These are phyloP conservation scores for Berkeleyomyces rouxiae DNA, from an alignment of 2,329 filamentous ascomycete genomes.

Conservation along the genomic window DNA sequence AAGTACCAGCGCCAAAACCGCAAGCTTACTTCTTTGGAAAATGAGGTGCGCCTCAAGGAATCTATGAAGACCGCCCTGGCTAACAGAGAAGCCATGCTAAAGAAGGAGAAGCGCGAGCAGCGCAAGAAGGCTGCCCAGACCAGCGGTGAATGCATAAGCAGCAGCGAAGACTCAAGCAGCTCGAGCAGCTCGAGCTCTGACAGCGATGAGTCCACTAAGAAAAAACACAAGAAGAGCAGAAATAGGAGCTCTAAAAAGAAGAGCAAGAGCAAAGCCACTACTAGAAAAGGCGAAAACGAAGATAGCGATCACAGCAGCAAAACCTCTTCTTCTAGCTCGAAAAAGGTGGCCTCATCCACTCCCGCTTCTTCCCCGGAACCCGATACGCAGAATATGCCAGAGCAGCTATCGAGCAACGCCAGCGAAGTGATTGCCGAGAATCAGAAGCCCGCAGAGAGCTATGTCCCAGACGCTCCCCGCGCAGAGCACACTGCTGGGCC, in stretches of 20 bases:
- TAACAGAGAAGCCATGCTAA: neutral
- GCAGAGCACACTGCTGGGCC: neutral
- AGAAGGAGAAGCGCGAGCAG: constrained; percentile 1
- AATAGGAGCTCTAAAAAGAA: neutral
- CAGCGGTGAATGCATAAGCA: neutral
- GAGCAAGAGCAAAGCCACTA: neutral
- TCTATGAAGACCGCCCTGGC: constrained; percentile 7
- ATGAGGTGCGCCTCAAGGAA: constrained; percentile 5
- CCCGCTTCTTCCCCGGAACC: neutral
- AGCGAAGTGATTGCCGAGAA: neutral
- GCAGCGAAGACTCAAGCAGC: neutral
- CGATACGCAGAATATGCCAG: neutral
- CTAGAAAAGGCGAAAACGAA: neutral
- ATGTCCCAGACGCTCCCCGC: neutral
- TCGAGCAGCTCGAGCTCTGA: neutral
- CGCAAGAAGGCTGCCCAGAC: neutral
- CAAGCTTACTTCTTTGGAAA: constrained; percentile 4
- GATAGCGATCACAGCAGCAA: neutral
- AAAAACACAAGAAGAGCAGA: neutral
- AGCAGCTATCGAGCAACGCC: neutral
- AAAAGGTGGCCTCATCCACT: neutral
- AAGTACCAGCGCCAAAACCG: neutral
- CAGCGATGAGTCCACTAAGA: neutral
- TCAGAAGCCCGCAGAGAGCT: neutral
- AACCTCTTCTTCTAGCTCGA: neutral